Base-by-base conservation (phyloP, 805 yeast genomes). In the Schwanniomyces polymorphus region DNA sequence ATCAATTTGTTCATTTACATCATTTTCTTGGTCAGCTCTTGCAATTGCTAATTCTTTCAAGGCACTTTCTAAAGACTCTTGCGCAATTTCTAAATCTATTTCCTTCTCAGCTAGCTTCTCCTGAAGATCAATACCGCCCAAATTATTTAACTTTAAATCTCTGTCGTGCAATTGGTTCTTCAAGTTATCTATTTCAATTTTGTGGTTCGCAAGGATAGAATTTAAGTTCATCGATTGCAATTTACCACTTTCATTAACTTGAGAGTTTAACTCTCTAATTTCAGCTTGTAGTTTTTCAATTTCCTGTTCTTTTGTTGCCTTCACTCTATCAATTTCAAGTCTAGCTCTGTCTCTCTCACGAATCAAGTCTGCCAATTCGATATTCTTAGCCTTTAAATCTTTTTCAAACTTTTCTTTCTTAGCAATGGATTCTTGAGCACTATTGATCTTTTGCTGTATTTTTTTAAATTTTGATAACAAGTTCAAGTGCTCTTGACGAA, bases 291-390 rank as follows among this genome's bases (percentile, higher is more conserved):
- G 72, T 51, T 70, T 76, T 54, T 86, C 92, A 49, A 82, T 76
- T 53, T 85, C 88, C 49, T 74, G 81, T 45, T 79, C 83, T 54
- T 84, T 84, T 35, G 80, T 72, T 8, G 88, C 91, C 55, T 78
- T 81, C 9, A 79, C 61, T 54, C 88, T 78, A 52, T 88, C 96
- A 37, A 89, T 68, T 49, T 90, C 97, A 55, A 90, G 73, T 59
- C 92, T 79, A 1, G 96, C 95, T 41, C 96, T 78, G 61, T 90
- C 97, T 48, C 97, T 81, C 62, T 90, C 97, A 51, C 94, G 79
- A 47, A 91, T 91, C 56, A 90, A 76, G 56, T 89, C 96, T 1
- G 96, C 96, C 50, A 90, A 75, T 65, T 90, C 97, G 38, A 90
- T 76, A 61, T 88, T 90, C 67, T 91, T 91, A 11, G 91, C 79